These are phyloP conservation scores for Arthroderma sp. DNA, from an alignment of 2,329 filamentous ascomycete genomes.

Conservation along the genomic window DNA sequence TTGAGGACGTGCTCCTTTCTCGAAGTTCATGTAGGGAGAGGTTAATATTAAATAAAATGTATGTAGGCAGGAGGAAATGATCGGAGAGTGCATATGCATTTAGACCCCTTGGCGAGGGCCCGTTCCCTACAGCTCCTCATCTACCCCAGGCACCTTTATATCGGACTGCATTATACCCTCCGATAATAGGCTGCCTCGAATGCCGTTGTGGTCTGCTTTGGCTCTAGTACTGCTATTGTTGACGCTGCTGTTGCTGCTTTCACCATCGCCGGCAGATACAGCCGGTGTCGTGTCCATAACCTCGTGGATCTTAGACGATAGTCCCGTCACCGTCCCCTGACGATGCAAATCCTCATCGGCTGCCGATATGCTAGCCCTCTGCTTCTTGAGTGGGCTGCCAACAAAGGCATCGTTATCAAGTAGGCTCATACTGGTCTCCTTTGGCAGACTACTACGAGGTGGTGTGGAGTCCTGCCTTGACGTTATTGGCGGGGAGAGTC, in stretches of 20 bases:
- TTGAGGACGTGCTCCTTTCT: background rate
- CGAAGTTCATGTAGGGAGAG: background rate
- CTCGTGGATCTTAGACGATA: conserved; percentile 30
- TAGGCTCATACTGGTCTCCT: conserved; percentile 14
- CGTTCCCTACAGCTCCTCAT: conserved; percentile 10
- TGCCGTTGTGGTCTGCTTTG: background rate
- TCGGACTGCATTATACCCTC: conserved; percentile 7
- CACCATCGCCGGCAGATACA: background rate
- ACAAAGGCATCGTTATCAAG: conserved; percentile 28
- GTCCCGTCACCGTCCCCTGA: conserved; percentile 29
- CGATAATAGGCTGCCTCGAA: background rate
- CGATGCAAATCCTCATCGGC: conserved; percentile 32
- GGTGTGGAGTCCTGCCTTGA: conserved; percentile 27
- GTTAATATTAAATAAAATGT: background rate
- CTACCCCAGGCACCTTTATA: conserved; percentile 5
- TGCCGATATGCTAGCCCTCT: conserved; percentile 35
- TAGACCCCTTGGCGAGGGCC: background rate
- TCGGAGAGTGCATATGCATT: background rate
- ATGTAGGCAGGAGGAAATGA: background rate
- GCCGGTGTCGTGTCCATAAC: conserved; percentile 18
- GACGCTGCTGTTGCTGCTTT: background rate
- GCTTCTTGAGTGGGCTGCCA: conserved; percentile 38
- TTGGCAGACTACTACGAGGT: conserved; percentile 17
- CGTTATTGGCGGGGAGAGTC: conserved; percentile 25
- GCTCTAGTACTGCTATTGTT: background rate